Conservation (phyloP, 352 stramenopile species). For the Phytophthora crassamura region DNA sequence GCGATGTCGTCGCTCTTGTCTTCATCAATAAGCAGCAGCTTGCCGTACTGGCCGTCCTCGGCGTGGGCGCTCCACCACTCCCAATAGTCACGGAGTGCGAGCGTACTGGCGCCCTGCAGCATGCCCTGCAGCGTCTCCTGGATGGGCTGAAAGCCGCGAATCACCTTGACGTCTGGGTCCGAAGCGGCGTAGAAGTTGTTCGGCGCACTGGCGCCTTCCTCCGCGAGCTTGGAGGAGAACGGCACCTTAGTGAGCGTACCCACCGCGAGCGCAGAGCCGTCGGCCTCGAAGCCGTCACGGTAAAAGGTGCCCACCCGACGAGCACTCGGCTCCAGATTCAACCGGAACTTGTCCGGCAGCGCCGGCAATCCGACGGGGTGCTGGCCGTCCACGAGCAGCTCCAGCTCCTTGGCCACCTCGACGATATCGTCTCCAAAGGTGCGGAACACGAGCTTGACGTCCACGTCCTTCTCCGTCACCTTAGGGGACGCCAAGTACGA, state of each 20-base stretch:
- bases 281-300: slow-evolving; percentile 62
- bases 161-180: slow-evolving; percentile 44
- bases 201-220: slow-evolving; percentile 35
- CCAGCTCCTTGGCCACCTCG: slow-evolving; percentile 76
- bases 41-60: slow-evolving; percentile 79
- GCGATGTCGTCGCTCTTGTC: slow-evolving; percentile 20
- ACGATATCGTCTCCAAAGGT: slow-evolving; percentile 86
- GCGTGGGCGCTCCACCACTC: slow-evolving; percentile 88
- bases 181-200: slow-evolving; percentile 48
- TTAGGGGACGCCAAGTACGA: slow-evolving; percentile 47
- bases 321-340: slow-evolving; percentile 42
- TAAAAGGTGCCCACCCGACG: slow-evolving; percentile 72
- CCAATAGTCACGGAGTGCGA: slow-evolving; percentile 86
- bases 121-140: slow-evolving; percentile 44
- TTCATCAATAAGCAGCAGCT: slow-evolving; percentile 67
- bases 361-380: slow-evolving; percentile 59
- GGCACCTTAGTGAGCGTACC: slow-evolving; percentile 69
- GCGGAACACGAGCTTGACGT: slow-evolving; percentile 77
- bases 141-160: slow-evolving; percentile 67
- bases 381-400: slow-evolving; percentile 64
- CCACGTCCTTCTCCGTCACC: slow-evolving; percentile 29
- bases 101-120: slow-evolving; percentile 42
- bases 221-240: slow-evolving; percentile 48
- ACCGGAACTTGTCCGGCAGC: slow-evolving; percentile 57
- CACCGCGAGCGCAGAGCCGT: slow-evolving; percentile 66